phyloP scores from a whole-genome alignment of 2,329 filamentous ascomycete genomes.

The Phialemonium atrogriseum region DNA sequence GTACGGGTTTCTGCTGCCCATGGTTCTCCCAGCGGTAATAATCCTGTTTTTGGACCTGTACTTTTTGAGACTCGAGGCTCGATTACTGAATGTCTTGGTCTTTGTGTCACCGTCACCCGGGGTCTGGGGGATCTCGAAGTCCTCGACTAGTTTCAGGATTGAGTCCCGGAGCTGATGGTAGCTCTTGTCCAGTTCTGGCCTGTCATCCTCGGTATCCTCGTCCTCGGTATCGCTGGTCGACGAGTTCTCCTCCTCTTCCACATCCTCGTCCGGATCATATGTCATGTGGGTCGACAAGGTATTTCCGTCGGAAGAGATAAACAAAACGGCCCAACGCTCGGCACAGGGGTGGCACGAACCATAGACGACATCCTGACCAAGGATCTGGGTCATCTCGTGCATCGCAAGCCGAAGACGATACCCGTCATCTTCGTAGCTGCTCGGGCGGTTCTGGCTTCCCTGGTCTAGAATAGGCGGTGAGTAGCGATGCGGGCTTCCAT shows the following conservation, averaged over 20 bases:
- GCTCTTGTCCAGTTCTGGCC: conserved; percentile 63
- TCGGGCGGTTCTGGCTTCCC: conserved; percentile 32
- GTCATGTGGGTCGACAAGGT: conserved; percentile 63
- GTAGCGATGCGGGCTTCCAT: conserved; percentile 42
- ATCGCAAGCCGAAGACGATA: conserved; percentile 58
- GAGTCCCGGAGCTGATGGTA: conserved; percentile 76
- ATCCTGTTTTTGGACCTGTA: conserved; percentile 53
- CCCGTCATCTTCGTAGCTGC: conserved; percentile 55
- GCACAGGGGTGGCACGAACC: conserved; percentile 70
- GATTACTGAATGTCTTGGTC: conserved; percentile 59
- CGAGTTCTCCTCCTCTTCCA: conserved; percentile 54
- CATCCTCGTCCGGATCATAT: conserved; percentile 59
- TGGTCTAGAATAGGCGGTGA: conserved; percentile 43
- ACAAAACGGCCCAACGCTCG: conserved; percentile 76
- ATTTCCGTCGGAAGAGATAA: conserved; percentile 66
- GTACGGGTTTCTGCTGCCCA: conserved; percentile 52
- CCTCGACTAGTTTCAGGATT: conserved; percentile 71
- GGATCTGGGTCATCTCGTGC: conserved; percentile 59
- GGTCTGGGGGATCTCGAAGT: conserved; percentile 70
- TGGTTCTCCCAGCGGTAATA: conserved; percentile 40
- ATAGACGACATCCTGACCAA: conserved; percentile 56
- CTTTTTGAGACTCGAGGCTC: conserved; percentile 53
- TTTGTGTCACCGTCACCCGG: conserved; percentile 50
- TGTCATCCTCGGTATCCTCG: conserved; percentile 45
- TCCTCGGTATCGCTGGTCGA: conserved; percentile 55